phyloP scores from a whole-genome alignment of 2,329 filamentous ascomycete genomes.

The Colletotrichum sp. region DNA sequence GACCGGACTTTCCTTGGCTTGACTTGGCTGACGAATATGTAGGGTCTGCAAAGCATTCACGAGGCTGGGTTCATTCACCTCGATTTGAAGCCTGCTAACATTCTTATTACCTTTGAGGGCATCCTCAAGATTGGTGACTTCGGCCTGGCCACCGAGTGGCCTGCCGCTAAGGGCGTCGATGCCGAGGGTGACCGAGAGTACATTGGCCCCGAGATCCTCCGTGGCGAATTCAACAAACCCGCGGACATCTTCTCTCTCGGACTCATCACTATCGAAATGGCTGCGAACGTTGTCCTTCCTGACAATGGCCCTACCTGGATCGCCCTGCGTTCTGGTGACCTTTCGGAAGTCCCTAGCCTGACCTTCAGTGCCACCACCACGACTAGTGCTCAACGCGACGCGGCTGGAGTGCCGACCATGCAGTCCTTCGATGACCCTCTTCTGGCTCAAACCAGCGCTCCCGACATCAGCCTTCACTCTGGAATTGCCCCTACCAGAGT shows the following conservation, averaged over 20 bases:
- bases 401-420: conserved; percentile 21
- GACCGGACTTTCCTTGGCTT: not conserved
- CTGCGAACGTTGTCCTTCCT: conserved; percentile 90
- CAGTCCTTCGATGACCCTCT: conserved; percentile 19
- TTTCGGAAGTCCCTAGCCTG: conserved; percentile 86
- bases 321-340: conserved; percentile 85
- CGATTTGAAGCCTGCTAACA: conserved; percentile 84
- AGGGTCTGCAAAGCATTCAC: conserved; percentile 92
- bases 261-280: conserved; percentile 92
- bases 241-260: conserved; percentile 94
- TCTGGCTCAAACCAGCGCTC: conserved; percentile 15
- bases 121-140: conserved; percentile 87
- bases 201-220: conserved; percentile 90
- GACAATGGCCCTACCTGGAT: conserved; percentile 94
- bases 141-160: conserved; percentile 80
- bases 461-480: conserved; percentile 28
- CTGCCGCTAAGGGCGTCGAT: conserved; percentile 77
- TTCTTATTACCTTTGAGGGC: conserved; percentile 82
- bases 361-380: conserved; percentile 73
- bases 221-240: conserved; percentile 85
- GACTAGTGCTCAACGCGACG: conserved; percentile 15
- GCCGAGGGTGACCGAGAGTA: conserved; percentile 96
- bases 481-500: conserved; percentile 37
- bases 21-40: conserved; percentile 30
- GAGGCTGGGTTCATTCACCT: conserved; percentile 85